These are phyloP conservation scores for Arachis stenosperma DNA, from an alignment of 306 rosid species.

Conservation along the genomic window DNA sequence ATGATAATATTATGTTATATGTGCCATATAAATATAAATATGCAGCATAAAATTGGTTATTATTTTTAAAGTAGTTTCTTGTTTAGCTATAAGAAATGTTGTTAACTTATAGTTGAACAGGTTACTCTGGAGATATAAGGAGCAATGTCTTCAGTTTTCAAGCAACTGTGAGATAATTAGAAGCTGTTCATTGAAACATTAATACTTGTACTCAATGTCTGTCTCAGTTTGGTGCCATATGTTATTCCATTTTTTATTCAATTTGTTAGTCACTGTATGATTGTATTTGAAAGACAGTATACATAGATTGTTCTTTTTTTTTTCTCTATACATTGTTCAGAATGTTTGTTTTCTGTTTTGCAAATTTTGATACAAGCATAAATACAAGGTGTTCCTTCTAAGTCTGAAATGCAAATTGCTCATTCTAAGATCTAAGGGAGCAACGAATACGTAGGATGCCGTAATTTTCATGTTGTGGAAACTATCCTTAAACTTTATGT, in stretches of 20 bases:
- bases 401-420: not conserved
- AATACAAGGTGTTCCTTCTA: too few relatives aligned
- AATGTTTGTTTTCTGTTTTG: too few relatives aligned
- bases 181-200: slow-evolving; percentile 25
- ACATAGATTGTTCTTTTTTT: not conserved
- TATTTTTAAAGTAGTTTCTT: not conserved
- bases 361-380: too few relatives aligned
- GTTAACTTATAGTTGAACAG: not conserved
- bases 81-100: slow-evolving; percentile 17
- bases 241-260: not conserved
- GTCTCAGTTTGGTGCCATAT: not conserved
- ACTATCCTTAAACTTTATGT: not conserved
- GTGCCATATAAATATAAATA: slow-evolving; percentile 11
- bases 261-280: slow-evolving; percentile 26
- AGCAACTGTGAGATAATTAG: slow-evolving; percentile 31
- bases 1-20: not conserved
- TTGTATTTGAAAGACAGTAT: slow-evolving; percentile 29
- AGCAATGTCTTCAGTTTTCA: slow-evolving; percentile 22
- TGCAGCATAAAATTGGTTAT: slow-evolving; percentile 22
- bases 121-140: slow-evolving; percentile 28
- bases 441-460: not conserved
- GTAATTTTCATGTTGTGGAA: slow-evolving; percentile 13
- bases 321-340: not conserved
- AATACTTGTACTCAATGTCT: slow-evolving; percentile 7
- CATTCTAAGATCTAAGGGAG: not conserved